Evolutionary conservation across 2,329 filamentous ascomycete genomes (phyloP).

Genomic region (Penicillium crustosum): DNA sequence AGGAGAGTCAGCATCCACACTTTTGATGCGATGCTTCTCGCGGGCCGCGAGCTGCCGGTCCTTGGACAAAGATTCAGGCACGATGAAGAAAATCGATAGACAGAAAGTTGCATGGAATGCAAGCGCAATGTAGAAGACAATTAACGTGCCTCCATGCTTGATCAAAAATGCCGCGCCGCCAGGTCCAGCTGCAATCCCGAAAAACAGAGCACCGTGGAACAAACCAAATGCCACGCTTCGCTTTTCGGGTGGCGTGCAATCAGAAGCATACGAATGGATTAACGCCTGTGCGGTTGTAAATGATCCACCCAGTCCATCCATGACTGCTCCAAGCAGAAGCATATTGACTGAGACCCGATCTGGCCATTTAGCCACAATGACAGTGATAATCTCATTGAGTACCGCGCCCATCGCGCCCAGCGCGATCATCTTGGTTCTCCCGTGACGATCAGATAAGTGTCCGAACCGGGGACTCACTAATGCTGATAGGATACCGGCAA

Average conservation of each 20-base stretch:
- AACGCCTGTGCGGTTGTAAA: slow-evolving; percentile 81
- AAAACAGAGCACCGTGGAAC: slow-evolving; percentile 84
- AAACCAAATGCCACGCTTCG: slow-evolving; percentile 84
- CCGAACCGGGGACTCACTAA: slow-evolving; percentile 81
- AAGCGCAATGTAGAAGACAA: slow-evolving; percentile 81
- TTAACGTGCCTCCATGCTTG: slow-evolving; percentile 67
- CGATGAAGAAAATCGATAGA: slow-evolving; percentile 64
- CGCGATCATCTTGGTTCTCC: slow-evolving; percentile 72
- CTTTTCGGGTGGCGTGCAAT: slow-evolving; percentile 78
- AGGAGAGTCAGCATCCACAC: slow-evolving; percentile 34
- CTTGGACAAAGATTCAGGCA: slow-evolving; percentile 82
- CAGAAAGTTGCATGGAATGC: slow-evolving; percentile 73
- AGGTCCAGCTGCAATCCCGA: slow-evolving; percentile 84
- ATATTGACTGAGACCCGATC: slow-evolving; percentile 72
- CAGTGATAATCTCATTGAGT: slow-evolving; percentile 70
- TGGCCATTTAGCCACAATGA: slow-evolving; percentile 73
- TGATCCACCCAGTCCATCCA: slow-evolving; percentile 84
- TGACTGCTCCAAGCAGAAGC: slow-evolving; percentile 71
- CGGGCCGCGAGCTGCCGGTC: slow-evolving; percentile 68
- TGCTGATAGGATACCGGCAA: slow-evolving; percentile 74
- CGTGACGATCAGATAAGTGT: slow-evolving; percentile 80
- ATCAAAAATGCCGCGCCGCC: slow-evolving; percentile 78
- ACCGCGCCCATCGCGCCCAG: slow-evolving; percentile 74
- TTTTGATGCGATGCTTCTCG: slow-evolving; percentile 60
- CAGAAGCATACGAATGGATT: slow-evolving; percentile 81